Evolutionary conservation across 1,139 yeast species (phyloP).

Genomic region (Pichia sp.): DNA sequence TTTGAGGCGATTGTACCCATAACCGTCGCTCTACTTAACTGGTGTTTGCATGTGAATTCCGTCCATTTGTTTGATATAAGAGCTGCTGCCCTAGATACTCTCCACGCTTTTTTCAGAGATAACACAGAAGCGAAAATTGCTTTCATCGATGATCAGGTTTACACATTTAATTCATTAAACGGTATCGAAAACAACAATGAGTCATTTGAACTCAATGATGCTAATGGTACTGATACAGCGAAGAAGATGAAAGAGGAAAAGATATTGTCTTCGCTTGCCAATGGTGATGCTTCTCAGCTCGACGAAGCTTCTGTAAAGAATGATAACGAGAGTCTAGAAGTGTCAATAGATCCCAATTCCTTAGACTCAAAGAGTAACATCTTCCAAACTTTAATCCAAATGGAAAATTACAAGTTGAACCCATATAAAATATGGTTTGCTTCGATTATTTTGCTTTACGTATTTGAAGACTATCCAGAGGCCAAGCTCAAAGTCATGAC

Average conservation of each 20-base stretch:
- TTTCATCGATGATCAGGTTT: slow-evolving; percentile 59
- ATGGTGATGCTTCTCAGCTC: background rate
- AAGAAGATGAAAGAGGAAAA: background rate
- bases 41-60: slow-evolving; percentile 77
- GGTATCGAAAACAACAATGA: slow-evolving; percentile 20
- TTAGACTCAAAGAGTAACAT: slow-evolving; percentile 43
- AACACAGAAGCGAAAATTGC: slow-evolving; percentile 53
- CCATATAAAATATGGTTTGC: slow-evolving; percentile 92
- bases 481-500: slow-evolving; percentile 48
- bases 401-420: slow-evolving; percentile 74
- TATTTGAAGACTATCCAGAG: slow-evolving; percentile 56
- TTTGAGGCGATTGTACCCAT: slow-evolving; percentile 52
- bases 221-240: slow-evolving; percentile 7
- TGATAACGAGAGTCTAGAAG: background rate
- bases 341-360: background rate
- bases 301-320: background rate
- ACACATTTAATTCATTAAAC: slow-evolving; percentile 25
- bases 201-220: background rate
- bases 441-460: slow-evolving; percentile 55
- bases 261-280: background rate
- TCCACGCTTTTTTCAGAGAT: slow-evolving; percentile 64
- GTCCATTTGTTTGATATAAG: slow-evolving; percentile 81
- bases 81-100: slow-evolving; percentile 60
- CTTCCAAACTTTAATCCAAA: slow-evolving; percentile 67
- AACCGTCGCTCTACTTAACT: slow-evolving; percentile 66